A percentile compares a stretch with the other conserved stretches of the same genome.
phyloP scores from a whole-genome alignment of 2,329 filamentous ascomycete genomes.

The Colletotrichum nymphaeae region DNA sequence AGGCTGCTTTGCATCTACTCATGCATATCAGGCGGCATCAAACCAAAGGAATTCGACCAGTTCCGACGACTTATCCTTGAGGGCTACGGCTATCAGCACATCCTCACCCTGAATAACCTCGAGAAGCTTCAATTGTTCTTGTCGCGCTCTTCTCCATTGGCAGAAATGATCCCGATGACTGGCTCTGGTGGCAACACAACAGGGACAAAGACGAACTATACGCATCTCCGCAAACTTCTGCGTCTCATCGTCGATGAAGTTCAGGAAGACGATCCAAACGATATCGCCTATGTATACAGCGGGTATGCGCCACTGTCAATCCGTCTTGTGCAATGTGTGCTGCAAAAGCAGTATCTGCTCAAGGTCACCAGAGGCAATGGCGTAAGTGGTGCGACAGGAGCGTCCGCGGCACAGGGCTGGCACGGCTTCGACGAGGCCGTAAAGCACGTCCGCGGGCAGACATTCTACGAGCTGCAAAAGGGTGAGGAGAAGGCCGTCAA shows the following conservation, averaged over 20 bases:
- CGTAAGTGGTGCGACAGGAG: constrained; percentile 55
- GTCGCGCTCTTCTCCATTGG: constrained; percentile 79
- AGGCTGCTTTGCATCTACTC: constrained; percentile 92
- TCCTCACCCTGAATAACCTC: constrained; percentile 87
- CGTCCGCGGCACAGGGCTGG: constrained; percentile 77
- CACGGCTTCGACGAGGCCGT: constrained; percentile 93
- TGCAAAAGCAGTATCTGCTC: constrained; percentile 89
- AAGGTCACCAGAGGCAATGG: constrained; percentile 74
- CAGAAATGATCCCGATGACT: constrained; percentile 83
- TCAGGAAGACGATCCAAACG: constrained; percentile 92
- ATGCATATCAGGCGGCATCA: constrained; percentile 88
- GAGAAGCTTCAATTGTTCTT: constrained; percentile 91
- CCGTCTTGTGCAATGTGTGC: constrained; percentile 88
- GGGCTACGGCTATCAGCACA: constrained; percentile 94
- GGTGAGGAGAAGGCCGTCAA: constrained; percentile 93
- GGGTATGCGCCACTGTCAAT: constrained; percentile 95
- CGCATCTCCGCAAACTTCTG: constrained; percentile 85
- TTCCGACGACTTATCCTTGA: constrained; percentile 91
- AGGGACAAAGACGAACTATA: constrained; percentile 85
- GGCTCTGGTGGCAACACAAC: constrained; percentile 73
- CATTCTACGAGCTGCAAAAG: constrained; percentile 92
- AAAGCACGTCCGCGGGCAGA: constrained; percentile 87
- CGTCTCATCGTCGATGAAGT: constrained; percentile 95
- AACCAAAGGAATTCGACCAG: constrained; percentile 86
- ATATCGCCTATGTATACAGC: constrained; percentile 97